Conservation (phyloP, 2,329 filamentous ascomycete genomes). For the Trichoderma sp. region DNA sequence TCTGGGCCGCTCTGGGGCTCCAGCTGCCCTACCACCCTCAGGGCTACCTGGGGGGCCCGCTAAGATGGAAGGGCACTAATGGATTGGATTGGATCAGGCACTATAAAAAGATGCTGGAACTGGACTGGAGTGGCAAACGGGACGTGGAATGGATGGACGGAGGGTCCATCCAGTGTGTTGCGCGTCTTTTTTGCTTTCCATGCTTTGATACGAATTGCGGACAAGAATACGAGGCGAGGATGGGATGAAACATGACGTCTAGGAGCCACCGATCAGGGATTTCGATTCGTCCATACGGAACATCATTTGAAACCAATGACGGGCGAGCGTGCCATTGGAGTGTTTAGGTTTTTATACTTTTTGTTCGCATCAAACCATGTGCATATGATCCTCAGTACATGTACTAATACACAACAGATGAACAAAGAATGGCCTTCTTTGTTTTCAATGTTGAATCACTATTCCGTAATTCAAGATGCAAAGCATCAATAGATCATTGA, state of each 20-base stretch:
- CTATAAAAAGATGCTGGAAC: not conserved
- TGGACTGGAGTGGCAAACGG: not conserved
- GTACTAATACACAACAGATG: not conserved
- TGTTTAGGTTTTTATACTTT: not conserved
- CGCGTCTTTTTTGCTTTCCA: not conserved
- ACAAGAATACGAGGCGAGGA: constrained; percentile 21
- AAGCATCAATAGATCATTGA: not conserved
- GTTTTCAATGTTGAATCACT: not conserved
- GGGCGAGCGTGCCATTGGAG: not conserved
- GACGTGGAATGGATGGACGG: not conserved
- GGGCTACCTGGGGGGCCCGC: not conserved
- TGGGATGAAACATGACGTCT: not conserved
- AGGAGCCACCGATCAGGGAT: not conserved
- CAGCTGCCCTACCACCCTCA: not conserved
- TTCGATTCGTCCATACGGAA: not conserved
- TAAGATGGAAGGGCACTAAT: not conserved
- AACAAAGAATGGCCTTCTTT: not conserved
- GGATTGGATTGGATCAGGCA: not conserved
- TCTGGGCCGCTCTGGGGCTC: not conserved
- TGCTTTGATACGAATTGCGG: constrained; percentile 1
- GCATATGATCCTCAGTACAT: no score
- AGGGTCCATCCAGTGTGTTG: not conserved
- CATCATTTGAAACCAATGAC: not conserved
- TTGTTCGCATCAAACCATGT: no score
- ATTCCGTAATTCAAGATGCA: not conserved